Conservation (phyloP, 1,139 yeast species). For the Suhomyces kunorum region DNA sequence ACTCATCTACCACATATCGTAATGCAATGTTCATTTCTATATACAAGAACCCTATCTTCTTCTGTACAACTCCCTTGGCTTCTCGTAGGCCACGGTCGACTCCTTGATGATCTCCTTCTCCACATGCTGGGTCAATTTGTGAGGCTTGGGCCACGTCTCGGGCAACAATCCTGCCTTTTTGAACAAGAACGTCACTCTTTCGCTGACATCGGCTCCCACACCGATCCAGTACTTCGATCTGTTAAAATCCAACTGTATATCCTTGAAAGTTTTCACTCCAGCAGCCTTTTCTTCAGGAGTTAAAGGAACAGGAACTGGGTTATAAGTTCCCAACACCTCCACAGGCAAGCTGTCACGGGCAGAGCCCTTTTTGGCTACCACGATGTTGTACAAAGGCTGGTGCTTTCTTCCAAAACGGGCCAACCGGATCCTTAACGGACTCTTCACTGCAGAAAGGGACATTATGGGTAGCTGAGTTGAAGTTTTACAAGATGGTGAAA, state of each 20-base stretch:
- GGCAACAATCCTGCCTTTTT: conserved; percentile 79
- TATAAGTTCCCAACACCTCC: conserved; percentile 92
- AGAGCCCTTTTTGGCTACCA: conserved; percentile 71
- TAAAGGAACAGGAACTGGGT: conserved; percentile 77
- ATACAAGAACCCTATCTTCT: conserved; percentile 24
- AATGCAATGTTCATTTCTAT: conserved; percentile 2
- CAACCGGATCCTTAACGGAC: conserved; percentile 66
- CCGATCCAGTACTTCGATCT: conserved; percentile 98
- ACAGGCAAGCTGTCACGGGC: conserved; percentile 87
- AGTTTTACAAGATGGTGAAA: not conserved
- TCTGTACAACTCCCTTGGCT: conserved; percentile 37
- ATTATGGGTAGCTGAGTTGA: not conserved
- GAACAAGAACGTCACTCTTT: conserved; percentile 73
- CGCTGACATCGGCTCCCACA: conserved; percentile 97
- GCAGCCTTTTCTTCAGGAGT: conserved; percentile 55
- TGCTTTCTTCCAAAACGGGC: conserved; percentile 92
- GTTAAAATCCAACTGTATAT: conserved; percentile 79
- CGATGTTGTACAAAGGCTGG: conserved; percentile 88
- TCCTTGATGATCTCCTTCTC: conserved; percentile 32
- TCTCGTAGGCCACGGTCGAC: conserved; percentile 33
- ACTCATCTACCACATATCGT: too few species aligned
- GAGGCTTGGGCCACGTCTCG: conserved; percentile 64
- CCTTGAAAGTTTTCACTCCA: conserved; percentile 69
- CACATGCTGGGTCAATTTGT: conserved; percentile 38
- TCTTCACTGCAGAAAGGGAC: conserved; percentile 14